phyloP scores from a whole-genome alignment of 192 early-diverging fungal genomes.

The Coemansia sp. region DNA sequence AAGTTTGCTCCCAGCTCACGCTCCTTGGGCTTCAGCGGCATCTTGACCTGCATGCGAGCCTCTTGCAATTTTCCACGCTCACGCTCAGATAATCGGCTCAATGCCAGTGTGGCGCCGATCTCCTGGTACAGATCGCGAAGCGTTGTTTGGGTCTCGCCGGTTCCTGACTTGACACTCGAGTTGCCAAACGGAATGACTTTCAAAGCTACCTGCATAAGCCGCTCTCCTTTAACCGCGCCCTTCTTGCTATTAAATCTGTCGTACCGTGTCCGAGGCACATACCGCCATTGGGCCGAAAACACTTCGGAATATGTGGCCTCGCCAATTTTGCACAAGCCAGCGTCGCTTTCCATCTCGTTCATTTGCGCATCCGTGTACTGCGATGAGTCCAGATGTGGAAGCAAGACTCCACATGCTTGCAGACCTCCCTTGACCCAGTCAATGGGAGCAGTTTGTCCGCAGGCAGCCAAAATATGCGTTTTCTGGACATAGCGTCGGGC shows the following conservation, averaged over 20 bases:
- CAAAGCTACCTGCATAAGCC: conserved; percentile 63
- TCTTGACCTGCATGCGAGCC: conserved; percentile 39
- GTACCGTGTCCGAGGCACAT: conserved; percentile 41
- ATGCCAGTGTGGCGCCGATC: conserved; percentile 57
- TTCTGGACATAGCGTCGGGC: conserved; percentile 50
- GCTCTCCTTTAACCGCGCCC: conserved; percentile 41
- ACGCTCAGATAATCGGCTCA: conserved; percentile 54
- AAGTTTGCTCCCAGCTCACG: conserved; percentile 49
- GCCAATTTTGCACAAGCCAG: conserved; percentile 66
- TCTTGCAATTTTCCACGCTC: conserved; percentile 41
- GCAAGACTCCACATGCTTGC: conserved; percentile 43
- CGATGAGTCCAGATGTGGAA: conserved; percentile 20
- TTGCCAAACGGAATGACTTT: conserved; percentile 81
- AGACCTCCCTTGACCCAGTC: conserved; percentile 48
- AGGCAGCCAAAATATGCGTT: conserved; percentile 45
- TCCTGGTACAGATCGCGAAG: conserved; percentile 64
- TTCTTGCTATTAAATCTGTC: conserved; percentile 48
- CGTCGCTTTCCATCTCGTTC: conserved; percentile 41
- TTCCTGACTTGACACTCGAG: conserved; percentile 35
- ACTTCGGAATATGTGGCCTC: conserved; percentile 88
- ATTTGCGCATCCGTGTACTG: conserved; percentile 27
- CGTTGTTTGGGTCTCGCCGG: conserved; percentile 52
- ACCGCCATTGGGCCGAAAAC: conserved; percentile 56
- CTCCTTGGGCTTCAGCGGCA: conserved; percentile 43
- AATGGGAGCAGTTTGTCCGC: conserved; percentile 49